These are phyloP conservation scores for Lentinula detonsa DNA, from an alignment of 768 basidiomycete genomes.

Conservation along the genomic window DNA sequence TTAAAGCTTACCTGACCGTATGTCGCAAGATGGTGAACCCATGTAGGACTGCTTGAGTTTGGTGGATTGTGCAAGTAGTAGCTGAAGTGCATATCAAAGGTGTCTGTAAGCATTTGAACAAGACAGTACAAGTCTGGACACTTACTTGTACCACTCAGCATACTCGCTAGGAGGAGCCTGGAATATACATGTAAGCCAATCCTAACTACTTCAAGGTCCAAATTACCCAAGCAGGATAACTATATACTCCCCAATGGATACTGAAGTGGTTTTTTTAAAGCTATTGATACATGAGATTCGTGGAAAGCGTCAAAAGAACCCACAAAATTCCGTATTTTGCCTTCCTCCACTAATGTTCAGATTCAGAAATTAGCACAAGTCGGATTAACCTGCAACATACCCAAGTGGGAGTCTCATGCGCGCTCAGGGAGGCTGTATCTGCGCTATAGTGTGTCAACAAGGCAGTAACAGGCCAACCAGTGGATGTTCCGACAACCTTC, in stretches of 20 bases:
- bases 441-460: conserved; percentile 35
- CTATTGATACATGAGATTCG: background rate
- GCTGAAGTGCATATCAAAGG: conserved; percentile 13
- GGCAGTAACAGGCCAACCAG: conserved; percentile 30
- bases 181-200: conserved; percentile 1
- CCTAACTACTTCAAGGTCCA: background rate
- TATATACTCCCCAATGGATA: conserved; percentile 47
- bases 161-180: conserved; percentile 35
- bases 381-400: conserved; percentile 19
- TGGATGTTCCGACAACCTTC: conserved; percentile 25
- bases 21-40: conserved; percentile 41
- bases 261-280: conserved; percentile 17
- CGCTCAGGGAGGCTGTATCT: conserved; percentile 26
- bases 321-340: conserved; percentile 56
- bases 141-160: conserved; percentile 54
- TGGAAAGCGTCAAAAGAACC: conserved; percentile 10
- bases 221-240: conserved; percentile 36
- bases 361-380: background rate
- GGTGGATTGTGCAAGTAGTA: conserved; percentile 32
- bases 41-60: conserved; percentile 32
- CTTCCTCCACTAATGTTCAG: conserved; percentile 32
- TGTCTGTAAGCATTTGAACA: background rate
- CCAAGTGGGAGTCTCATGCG: conserved; percentile 52
- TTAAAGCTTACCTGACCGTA: conserved; percentile 31
- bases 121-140: conserved; percentile 5